Evolutionary conservation across 83 land plant genomes (phyloP), one percentile per base, ranked within the genome.

Genomic region (Picea engelmannii): DNA sequence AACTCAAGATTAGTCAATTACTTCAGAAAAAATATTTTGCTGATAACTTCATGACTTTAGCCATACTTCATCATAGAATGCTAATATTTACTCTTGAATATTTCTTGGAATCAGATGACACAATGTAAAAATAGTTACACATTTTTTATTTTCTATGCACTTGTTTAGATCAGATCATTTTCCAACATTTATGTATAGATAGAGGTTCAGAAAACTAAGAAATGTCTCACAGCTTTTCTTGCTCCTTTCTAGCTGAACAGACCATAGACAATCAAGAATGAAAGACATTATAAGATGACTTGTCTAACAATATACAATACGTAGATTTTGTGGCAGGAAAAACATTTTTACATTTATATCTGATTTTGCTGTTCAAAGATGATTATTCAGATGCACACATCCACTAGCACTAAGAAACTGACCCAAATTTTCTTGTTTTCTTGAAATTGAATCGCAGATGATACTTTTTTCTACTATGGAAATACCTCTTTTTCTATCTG

Each of bases 401-500:
- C 76, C 55, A 40, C 6, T 40, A 71, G 55, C 40, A 42, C 49
- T 44, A 68, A 31, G 13, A 42, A 11, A 18, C 55, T 23, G 20
- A 71, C 40, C 76, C n/a, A 40, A 42, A 7, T 17, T 42, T 71
- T 71, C 55, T 42, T 71, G 13, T 20, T 42, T 42, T 42, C 76
- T 42, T 42, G 13, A 18, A 71, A 18, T 71, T 73, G 11, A 73
- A 47, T 73, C 13, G 12, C 6, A 47, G 27, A 4, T 21, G 58
- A 13, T 47, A 73, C 42, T 21, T 20, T n/a, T 73, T 70, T 40
- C 47, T 82, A 59, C 38, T 55, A 24, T 35, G 38, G 63, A 7
- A 42, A 25, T 38, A 83, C 93, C 92, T 93, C 96, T 81, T 90
- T 90, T 83, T 93, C 93, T 69, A 91, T 91, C 82, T 91, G 93